These are phyloP conservation scores for Chrysopogon serrulatus DNA, from an alignment of 176 grass and related monocot species.

Conservation along the genomic window DNA sequence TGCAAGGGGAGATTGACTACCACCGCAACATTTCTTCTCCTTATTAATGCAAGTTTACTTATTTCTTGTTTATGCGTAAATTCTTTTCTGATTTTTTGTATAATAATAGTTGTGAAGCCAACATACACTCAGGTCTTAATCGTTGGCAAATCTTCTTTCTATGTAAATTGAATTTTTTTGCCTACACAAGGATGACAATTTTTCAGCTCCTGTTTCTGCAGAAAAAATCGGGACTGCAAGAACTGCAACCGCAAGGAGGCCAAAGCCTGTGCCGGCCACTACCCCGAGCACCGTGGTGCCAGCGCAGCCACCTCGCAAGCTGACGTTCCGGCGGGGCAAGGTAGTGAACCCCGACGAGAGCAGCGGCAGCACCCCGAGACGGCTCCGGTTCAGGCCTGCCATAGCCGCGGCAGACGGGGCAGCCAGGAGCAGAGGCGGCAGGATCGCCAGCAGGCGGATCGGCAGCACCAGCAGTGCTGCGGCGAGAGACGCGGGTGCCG, in stretches of 20 bases:
- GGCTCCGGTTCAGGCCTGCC: slow-evolving; percentile 39
- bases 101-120: background rate
- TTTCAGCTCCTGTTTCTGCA: background rate
- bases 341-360: slow-evolving; percentile 27
- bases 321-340: slow-evolving; percentile 53
- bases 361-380: slow-evolving; percentile 4
- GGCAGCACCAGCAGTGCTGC: background rate
- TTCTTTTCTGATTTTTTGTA: background rate
- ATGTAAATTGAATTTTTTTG: background rate
- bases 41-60: background rate
- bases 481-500: background rate
- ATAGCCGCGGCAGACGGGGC: background rate
- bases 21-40: background rate
- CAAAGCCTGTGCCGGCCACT: background rate
- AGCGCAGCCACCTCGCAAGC: slow-evolving; percentile 14
- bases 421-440: slow-evolving; percentile 12
- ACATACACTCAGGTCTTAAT: background rate
- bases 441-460: background rate
- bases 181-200: background rate
- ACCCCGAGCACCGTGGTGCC: background rate
- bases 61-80: background rate
- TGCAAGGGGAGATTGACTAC: no score
- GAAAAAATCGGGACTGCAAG: slow-evolving; percentile 12
- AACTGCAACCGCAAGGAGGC: slow-evolving; percentile 8
- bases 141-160: background rate